These are phyloP conservation scores for Phytophthora pini DNA, from an alignment of 352 stramenopile species.

Conservation along the genomic window DNA sequence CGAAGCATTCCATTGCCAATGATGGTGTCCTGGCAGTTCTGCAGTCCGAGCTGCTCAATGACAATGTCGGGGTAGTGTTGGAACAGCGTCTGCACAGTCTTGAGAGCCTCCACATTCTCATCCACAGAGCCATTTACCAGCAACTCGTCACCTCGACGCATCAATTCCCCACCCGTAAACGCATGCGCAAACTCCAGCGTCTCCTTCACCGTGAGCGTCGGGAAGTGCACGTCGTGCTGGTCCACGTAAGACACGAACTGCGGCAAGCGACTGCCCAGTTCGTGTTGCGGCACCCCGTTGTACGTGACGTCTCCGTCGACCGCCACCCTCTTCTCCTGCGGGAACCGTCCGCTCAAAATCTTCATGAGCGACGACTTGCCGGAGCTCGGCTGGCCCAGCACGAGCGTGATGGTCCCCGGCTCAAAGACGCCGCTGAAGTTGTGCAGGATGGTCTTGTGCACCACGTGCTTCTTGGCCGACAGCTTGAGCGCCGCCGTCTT, in stretches of 20 bases:
- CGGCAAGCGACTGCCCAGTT: slow-evolving; percentile 36
- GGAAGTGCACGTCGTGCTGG: slow-evolving; percentile 45
- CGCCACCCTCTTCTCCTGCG: slow-evolving; percentile 25
- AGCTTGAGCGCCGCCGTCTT: slow-evolving; percentile 29
- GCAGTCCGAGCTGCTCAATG: slow-evolving; percentile 48
- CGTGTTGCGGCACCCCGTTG: slow-evolving; percentile 32
- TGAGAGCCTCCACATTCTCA: slow-evolving; percentile 35
- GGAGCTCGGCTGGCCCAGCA: slow-evolving; percentile 29
- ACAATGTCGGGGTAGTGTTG: slow-evolving; percentile 54
- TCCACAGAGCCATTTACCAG: slow-evolving; percentile 28
- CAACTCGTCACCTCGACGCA: slow-evolving; percentile 23
- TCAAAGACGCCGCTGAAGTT: slow-evolving; percentile 34
- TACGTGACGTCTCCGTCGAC: slow-evolving; percentile 41
- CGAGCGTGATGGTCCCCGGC: slow-evolving; percentile 31
- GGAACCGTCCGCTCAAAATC: slow-evolving; percentile 40
- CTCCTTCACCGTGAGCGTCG: slow-evolving; percentile 52
- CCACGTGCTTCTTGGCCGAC: slow-evolving; percentile 35
- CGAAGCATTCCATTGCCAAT: slow-evolving; percentile 55
- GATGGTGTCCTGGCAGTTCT: slow-evolving; percentile 55
- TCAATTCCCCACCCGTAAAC: slow-evolving; percentile 44
- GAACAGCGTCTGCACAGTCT: slow-evolving; percentile 27
- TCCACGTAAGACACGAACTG: slow-evolving; percentile 60
- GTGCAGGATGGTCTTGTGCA: slow-evolving; percentile 43
- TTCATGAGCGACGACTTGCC: slow-evolving; percentile 41
- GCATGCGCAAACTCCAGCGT: slow-evolving; percentile 66